Base-by-base conservation (phyloP, 169 alveolate species). In the Babesia ovata region DNA sequence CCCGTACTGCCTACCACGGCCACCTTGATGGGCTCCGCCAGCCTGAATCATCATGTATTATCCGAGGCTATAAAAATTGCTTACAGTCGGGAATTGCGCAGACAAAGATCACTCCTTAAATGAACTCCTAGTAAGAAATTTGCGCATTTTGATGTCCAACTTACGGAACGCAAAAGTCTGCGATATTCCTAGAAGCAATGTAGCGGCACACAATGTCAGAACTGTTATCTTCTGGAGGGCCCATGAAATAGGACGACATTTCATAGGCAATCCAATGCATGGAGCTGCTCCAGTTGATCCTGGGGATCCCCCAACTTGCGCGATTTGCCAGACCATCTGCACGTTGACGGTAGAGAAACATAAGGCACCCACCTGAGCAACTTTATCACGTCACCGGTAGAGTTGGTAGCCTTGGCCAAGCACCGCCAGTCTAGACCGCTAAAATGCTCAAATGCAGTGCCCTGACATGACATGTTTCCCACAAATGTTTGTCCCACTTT, bases 1-100 rank as follows among this genome's bases (percentile, higher is more conserved):
- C 96, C 96, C 19, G 95, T 92, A 70, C 92, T 79, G 3, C 96
- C 96, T 54, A 83, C 57, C 26, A 90, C 79, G 46, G 86, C 86
- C 61, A 83, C 90, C 82, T 58, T 75, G 17, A 66, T 61, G 45
- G 88, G 88, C 2, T 36, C 46, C 17, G 81, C 81, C 14, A 17
- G 8, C 39, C 81, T 71, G 54, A 6, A 28, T 10, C 24, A 7
- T 11, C 21, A 9, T 29, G 29, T 45, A 3, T 14, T 9, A 57
- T 33, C 11, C 22, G 57, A 70, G 2, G 1, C 26, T 2, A 39
- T 8, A 4, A 2, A 11, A 21, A 42, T 21, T 17, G 58, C 81
- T 24, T 58, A 71, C 81, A 71, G 50, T 3, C 58, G 71, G 6
- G 63, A n/a, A 21, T 0, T 2, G 2, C 63, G 26, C n/a, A 58